These are phyloP conservation scores for Dictyostelium intermedium DNA, from an alignment of 78 protist species.

Conservation along the genomic window DNA sequence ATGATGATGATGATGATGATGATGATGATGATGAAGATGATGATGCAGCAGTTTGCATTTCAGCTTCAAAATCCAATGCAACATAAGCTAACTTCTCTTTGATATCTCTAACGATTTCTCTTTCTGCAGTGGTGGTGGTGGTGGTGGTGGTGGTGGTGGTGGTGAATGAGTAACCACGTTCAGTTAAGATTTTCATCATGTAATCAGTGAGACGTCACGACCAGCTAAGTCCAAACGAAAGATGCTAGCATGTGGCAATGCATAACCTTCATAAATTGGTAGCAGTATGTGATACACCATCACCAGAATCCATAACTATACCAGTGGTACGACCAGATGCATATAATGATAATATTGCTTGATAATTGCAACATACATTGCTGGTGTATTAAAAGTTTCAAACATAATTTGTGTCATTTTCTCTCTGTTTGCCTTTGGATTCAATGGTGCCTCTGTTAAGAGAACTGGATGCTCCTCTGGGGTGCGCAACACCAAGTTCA, in stretches of 20 bases:
- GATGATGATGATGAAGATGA: too few relatives aligned
- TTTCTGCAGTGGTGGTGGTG: not conserved
- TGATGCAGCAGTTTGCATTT: constrained; percentile 26
- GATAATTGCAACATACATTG: constrained; percentile 78
- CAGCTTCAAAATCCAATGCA: constrained; percentile 51
- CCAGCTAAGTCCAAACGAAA: constrained; percentile 77
- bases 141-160: too few relatives aligned
- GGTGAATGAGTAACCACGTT: constrained; percentile 86
- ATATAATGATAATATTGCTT: constrained; percentile 85
- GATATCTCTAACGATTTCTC: constrained; percentile 74
- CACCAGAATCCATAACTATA: constrained; percentile 89
- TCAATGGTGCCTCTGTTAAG: constrained; percentile 93
- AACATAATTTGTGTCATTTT: constrained; percentile 95
- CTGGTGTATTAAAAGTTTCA: constrained; percentile 93
- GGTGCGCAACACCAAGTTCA: constrained; percentile 77
- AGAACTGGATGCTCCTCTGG: constrained; percentile 88
- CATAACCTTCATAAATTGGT: constrained; percentile 93
- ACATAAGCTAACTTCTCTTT: constrained; percentile 85
- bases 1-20: too few relatives aligned
- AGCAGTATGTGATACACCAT: constrained; percentile 89
- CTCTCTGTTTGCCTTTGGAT: constrained; percentile 87
- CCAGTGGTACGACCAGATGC: constrained; percentile 95
- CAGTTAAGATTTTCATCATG: constrained; percentile 82
- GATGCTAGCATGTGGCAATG: constrained; percentile 86
- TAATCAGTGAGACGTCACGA: constrained; percentile 89